phyloP scores from a whole-genome alignment of 1,284 basidiomycete species.

The Mycena citricolor region DNA sequence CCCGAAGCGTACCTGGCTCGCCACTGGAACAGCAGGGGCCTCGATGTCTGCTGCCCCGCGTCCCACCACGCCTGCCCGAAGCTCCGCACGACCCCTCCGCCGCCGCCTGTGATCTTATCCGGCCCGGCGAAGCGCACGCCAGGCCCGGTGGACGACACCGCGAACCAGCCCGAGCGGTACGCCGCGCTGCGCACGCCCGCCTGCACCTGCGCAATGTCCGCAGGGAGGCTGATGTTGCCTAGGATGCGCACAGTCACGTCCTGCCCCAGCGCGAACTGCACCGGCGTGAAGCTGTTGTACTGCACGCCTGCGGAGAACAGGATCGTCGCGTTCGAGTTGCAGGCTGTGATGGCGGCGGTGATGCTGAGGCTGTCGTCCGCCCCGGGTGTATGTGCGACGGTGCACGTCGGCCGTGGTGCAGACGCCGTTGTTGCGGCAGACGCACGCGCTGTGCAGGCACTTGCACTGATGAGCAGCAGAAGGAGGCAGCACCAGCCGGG shows the following conservation, averaged over 20 bases:
- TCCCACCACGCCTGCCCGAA: constrained; percentile 20
- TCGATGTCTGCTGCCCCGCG: constrained; percentile 12
- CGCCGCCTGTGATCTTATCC: constrained; percentile 4
- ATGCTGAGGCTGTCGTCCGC: constrained; percentile 19
- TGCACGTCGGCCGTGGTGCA: constrained; percentile 16
- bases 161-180: constrained; percentile 19
- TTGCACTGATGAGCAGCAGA: no score
- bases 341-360: constrained; percentile 9
- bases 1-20: constrained; percentile 10
- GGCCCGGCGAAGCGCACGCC: constrained; percentile 15
- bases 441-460: no score
- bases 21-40: constrained; percentile 11
- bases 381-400: constrained; percentile 14
- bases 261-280: constrained; percentile 14
- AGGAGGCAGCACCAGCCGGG: no score
- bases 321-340: constrained; percentile 18
- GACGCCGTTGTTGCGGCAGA: not conserved
- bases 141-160: constrained; percentile 16
- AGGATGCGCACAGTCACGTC: constrained; percentile 15
- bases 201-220: constrained; percentile 14
- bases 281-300: constrained; percentile 21
- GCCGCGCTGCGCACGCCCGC: constrained; percentile 10
- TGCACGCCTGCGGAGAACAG: constrained; percentile 13
- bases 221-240: constrained; percentile 18
- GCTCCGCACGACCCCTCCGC: constrained; percentile 15